Evolutionary conservation across 2,329 filamentous ascomycete species (phyloP).

Genomic region (Phialophora macrospora): DNA sequence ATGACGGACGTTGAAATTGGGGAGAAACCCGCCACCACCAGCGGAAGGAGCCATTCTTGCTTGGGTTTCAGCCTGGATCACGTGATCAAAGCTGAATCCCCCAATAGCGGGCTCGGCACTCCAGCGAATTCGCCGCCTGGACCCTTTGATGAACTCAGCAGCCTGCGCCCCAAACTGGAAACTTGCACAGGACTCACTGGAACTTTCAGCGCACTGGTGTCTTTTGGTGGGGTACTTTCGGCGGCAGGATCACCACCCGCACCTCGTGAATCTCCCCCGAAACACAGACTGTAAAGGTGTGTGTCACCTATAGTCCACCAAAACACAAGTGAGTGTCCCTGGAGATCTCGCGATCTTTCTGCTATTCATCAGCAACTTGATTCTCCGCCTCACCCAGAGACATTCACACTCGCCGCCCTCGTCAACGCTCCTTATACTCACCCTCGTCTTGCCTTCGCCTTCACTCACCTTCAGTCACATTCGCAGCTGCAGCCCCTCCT

Average conservation of each 20-base stretch:
- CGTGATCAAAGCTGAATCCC: background rate
- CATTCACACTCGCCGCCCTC: constrained; percentile 6
- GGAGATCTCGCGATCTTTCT: constrained; percentile 8
- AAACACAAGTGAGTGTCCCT: background rate
- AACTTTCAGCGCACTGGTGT: background rate
- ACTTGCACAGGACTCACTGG: background rate
- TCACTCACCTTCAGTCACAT: constrained; percentile 4
- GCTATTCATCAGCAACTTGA: constrained; percentile 19
- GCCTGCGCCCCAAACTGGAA: constrained; percentile 6
- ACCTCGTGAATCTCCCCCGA: constrained; percentile 16
- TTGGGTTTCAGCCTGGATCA: background rate
- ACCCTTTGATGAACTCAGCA: constrained; percentile 11
- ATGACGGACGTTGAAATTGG: constrained; percentile 26
- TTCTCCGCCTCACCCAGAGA: background rate
- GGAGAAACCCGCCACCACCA: constrained; percentile 18
- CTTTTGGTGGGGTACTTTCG: constrained; percentile 10
- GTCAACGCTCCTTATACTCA: constrained; percentile 20
- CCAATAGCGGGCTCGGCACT: background rate
- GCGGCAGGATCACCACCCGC: constrained; percentile 11
- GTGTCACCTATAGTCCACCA: background rate
- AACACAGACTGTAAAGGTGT: background rate
- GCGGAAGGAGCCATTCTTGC: constrained; percentile 9
- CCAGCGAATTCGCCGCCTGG: background rate
- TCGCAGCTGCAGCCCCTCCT: constrained; percentile 23
- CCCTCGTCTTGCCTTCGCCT: constrained; percentile 12